Evolutionary conservation across 768 basidiomycete genomes (phyloP).

Genomic region (Imleria badia): DNA sequence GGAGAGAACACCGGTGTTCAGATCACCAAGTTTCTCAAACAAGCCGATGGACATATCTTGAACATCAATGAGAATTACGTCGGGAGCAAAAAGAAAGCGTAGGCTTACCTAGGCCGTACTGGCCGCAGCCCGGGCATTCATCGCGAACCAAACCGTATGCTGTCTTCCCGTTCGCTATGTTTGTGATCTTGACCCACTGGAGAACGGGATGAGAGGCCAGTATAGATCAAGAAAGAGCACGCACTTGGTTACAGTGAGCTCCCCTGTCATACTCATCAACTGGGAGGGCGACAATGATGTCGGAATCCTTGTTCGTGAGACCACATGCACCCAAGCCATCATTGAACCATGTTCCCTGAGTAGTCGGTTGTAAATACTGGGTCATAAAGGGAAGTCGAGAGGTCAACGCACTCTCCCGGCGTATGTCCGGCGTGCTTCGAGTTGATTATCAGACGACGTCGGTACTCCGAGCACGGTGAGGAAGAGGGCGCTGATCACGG

Average conservation of each 20-base stretch:
- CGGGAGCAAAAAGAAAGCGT: background rate
- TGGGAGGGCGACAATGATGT: slow-evolving; percentile 61
- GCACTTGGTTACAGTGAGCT: slow-evolving; percentile 58
- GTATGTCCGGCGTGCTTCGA: slow-evolving; percentile 48
- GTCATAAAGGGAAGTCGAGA: background rate
- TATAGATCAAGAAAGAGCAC: slow-evolving; percentile 12
- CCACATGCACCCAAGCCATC: slow-evolving; percentile 66
- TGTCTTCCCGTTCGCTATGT: slow-evolving; percentile 49
- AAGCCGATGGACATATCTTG: slow-evolving; percentile 63
- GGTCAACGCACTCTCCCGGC: slow-evolving; percentile 51
- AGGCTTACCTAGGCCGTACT: slow-evolving; percentile 52
- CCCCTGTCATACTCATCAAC: slow-evolving; percentile 25
- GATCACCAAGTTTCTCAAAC: slow-evolving; percentile 52
- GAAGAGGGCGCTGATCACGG: slow-evolving; percentile 42
- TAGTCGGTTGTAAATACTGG: slow-evolving; percentile 2
- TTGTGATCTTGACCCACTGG: slow-evolving; percentile 58
- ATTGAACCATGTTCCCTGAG: slow-evolving; percentile 64
- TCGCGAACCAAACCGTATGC: slow-evolving; percentile 54
- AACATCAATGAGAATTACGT: background rate
- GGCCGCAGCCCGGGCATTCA: slow-evolving; percentile 54
- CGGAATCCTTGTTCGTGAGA: slow-evolving; percentile 41
- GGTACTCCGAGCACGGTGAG: slow-evolving; percentile 40
- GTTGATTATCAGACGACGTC: slow-evolving; percentile 25
- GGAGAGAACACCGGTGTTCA: slow-evolving; percentile 45
- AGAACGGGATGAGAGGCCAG: slow-evolving; percentile 2